Base-by-base conservation (phyloP, 306 rosid species). In the Prunus campanulata region DNA sequence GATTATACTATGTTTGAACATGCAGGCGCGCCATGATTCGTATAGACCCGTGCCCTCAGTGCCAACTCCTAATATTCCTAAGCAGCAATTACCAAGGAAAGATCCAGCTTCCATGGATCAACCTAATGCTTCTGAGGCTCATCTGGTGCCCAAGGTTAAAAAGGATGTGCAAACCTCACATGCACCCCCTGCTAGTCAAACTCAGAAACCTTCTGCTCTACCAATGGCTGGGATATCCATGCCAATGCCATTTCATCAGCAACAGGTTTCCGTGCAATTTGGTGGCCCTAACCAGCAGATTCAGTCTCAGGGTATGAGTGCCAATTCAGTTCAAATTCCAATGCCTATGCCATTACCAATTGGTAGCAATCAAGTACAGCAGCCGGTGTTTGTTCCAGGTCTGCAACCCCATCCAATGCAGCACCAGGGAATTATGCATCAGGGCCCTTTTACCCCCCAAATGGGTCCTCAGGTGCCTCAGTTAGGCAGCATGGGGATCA, bases 311-410 rank as follows among this genome's bases (percentile, higher is more conserved):
- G 91, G 88, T 47, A 83, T 92, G 85, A 35, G 91, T 11, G 74
- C 98, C 4, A 44, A 84, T 73, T 71, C 99, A 68, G 88, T 85
- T 56, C 98, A 84, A 66, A 81, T 93, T 87, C 98, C 86, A 47
- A n/a, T 90, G 66, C 89, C 90, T 11, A 69, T 91, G 79, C 85
- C 81, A 60, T 66, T 93, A 77, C 82, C 83, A 10, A 85, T 92
- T 25, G 98, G 93, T 81, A 91, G 86, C 83, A 86, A 86, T 79
- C 99, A 83, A 86, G 90, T 88, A 74, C 98, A 87, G 83, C 97
- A 73, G 61, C 88, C 85, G 3, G 81, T 93, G 85, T 96, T 83
- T 77, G 85, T 92, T 66, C 80, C 86, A 30, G 84, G 97, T 76
- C 91, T 89, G 66, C 99, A 89, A 74, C 86, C 85, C 59, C 97